Evolutionary conservation across 2,329 filamentous ascomycete genomes (phyloP).

Genomic region (Botrytis cinerea): DNA sequence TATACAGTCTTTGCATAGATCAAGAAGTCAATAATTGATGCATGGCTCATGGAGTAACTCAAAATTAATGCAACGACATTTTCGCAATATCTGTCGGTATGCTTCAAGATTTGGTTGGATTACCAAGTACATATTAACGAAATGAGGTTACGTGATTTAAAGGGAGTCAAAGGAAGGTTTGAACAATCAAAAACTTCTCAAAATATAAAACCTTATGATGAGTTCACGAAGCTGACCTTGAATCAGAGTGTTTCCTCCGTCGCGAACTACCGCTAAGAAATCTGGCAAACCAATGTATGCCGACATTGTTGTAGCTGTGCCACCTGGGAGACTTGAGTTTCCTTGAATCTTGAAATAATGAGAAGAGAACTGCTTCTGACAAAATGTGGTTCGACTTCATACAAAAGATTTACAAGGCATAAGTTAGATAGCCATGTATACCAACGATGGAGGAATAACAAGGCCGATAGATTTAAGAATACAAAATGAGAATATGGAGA

Average conservation of each 20-base stretch:
- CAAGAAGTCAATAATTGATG: neutral
- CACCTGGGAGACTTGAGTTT: neutral
- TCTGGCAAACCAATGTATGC: neutral
- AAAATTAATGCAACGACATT: neutral
- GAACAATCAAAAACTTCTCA: too few relatives aligned
- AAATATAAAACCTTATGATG: neutral
- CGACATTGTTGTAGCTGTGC: neutral
- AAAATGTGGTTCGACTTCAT: neutral
- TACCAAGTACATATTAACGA: too few relatives aligned
- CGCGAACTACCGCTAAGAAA: neutral
- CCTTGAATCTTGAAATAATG: neutral
- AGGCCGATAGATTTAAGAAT: neutral
- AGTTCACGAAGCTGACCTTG: neutral
- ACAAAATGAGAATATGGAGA: neutral
- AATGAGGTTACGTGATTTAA: too few relatives aligned
- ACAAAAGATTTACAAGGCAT: neutral
- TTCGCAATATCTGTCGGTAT: neutral
- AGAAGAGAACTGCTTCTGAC: too few relatives aligned
- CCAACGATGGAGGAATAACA: neutral
- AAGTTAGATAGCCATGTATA: neutral
- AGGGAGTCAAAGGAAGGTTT: too few relatives aligned
- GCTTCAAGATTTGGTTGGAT: neutral
- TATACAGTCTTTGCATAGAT: neutral
- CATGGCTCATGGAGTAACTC: neutral
- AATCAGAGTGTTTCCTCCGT: neutral